A percentile compares a stretch with the other conserved stretches of the same genome.
phyloP scores from a whole-genome alignment of 2,329 filamentous ascomycete genomes.

The Metarhizium anisopliae region DNA sequence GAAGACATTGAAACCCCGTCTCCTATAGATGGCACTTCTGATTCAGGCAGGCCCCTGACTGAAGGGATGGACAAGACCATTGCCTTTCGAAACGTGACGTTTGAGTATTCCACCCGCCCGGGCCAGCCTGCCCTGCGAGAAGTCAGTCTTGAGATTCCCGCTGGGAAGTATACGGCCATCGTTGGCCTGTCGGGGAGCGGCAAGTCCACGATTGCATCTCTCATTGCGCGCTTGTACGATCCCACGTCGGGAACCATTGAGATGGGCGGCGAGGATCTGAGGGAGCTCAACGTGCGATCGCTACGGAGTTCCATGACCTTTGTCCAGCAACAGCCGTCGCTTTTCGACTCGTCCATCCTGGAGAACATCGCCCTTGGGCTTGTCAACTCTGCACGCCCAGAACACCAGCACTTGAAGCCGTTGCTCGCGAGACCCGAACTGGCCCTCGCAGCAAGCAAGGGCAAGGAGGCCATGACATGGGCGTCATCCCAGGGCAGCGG shows the following conservation, averaged over 20 bases:
- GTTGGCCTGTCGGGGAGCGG: not conserved
- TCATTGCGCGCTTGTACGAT: not conserved
- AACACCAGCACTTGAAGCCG: no score
- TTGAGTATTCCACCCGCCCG: slow-evolving; percentile 31
- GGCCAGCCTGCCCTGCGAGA: slow-evolving; percentile 34
- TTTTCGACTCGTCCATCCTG: slow-evolving; percentile 50
- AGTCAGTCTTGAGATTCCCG: slow-evolving; percentile 43
- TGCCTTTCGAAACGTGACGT: slow-evolving; percentile 25
- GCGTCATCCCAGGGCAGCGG: not conserved
- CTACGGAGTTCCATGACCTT: slow-evolving; percentile 46
- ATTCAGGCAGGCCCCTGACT: no score
- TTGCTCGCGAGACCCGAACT: slow-evolving; percentile 27
- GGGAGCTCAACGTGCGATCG: not conserved
- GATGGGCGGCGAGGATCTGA: not conserved
- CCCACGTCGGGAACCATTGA: not conserved
- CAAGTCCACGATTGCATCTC: not conserved
- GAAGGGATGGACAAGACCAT: slow-evolving; percentile 34
- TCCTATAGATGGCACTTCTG: no score
- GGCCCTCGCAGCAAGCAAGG: slow-evolving; percentile 14
- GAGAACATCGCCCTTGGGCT: slow-evolving; percentile 38
- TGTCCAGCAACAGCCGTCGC: slow-evolving; percentile 53
- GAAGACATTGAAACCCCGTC: no score
- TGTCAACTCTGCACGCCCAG: no score
- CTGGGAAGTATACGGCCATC: not conserved
- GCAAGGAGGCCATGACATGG: not conserved